Base-by-base conservation (phyloP, 176 grass and related monocot genomes). In the Luzula sylvatica region DNA sequence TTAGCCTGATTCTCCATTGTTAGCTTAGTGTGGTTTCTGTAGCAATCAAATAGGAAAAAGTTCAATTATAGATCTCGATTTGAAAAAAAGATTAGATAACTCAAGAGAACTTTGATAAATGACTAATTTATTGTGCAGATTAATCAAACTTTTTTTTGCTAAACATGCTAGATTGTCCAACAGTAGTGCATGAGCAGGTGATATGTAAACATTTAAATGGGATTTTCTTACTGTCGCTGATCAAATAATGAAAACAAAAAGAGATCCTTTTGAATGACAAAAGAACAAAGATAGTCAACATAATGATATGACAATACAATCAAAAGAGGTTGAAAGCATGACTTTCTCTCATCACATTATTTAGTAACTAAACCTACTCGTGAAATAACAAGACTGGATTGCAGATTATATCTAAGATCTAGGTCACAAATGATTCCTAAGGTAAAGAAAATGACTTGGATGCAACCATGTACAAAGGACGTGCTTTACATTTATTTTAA, bases 1-100 rank as follows among this genome's bases (percentile, higher is more conserved):
- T 78, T 76, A 23, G 39, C 28, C 38, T 60, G 66, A 46, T 88
- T 76, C 11, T 72, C 83, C 89, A 95, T 88, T 19, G 25, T 81
- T 82, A 67, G 50, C 66, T 65, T 65, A 62, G 38, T 39, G 54
- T 23, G 26, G 59, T 27, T 65, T 46, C 76, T 81, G 71, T 49
- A 77, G 11, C 7, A 49, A 61, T 41, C 6, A 58, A 39, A 25
- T 27, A 14, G 30, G 30, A 68, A 16, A 50, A 65, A 65, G 23
- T 8, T 51, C 12, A 38, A 13, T 46, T 32, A 14, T 15, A 8
- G 7, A 41, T 32, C 4, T 50, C 1, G 12, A 15, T 2, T 38
- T 18, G 1, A 1, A 19, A 16, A 9, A 38, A n/a, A n/a, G 57
- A 20, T 60, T 65, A 3, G 26, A 3, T 55, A 39, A 29, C 61